Conservation (phyloP, 208 protist species). For the Acanthamoeba lenticulata region DNA sequence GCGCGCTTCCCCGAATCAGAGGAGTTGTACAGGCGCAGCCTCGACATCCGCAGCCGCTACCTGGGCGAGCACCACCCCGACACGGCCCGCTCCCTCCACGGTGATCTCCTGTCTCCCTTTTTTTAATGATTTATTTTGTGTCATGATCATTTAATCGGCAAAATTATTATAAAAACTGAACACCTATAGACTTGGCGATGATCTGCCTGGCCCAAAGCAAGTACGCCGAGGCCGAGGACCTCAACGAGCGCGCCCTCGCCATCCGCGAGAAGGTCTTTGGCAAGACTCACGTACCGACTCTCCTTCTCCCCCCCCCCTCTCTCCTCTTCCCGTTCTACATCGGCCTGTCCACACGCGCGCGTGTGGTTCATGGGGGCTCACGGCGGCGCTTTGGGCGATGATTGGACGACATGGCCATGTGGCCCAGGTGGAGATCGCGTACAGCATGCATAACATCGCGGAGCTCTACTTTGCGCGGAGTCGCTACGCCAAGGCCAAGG, state of each 20-base stretch:
- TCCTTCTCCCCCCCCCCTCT: not conserved
- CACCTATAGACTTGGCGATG: conserved; percentile 37
- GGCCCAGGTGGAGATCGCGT: conserved; percentile 51
- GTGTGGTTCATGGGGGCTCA: too few relatives aligned
- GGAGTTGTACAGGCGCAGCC: conserved; percentile 19
- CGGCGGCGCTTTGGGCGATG: too few relatives aligned
- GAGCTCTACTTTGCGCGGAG: conserved; percentile 66
- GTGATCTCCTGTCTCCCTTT: not conserved
- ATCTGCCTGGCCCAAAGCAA: conserved; percentile 68
- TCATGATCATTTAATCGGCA: too few relatives aligned
- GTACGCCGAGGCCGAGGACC: conserved; percentile 31
- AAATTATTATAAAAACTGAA: too few relatives aligned
- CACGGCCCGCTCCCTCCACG: conserved; percentile 59
- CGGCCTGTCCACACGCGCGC: too few relatives aligned
- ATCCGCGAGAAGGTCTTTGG: conserved; percentile 70
- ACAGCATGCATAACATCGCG: conserved; percentile 66
- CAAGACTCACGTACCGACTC: conserved; percentile 70
- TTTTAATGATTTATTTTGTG: too few relatives aligned
- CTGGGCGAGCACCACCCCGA: conserved; percentile 68
- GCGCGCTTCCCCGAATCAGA: conserved; percentile 56
- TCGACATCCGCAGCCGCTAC: conserved; percentile 59
- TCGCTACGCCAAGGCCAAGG: conserved; percentile 61
- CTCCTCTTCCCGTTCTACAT: not conserved
- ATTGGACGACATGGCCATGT: not conserved
- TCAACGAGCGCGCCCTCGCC: conserved; percentile 60